Percentiles rank a stretch among this genome's conserved stretches.
These are phyloP conservation scores for Chytriomyces confervae DNA, from an alignment of 192 early-diverging fungal species.

Conservation along the genomic window DNA sequence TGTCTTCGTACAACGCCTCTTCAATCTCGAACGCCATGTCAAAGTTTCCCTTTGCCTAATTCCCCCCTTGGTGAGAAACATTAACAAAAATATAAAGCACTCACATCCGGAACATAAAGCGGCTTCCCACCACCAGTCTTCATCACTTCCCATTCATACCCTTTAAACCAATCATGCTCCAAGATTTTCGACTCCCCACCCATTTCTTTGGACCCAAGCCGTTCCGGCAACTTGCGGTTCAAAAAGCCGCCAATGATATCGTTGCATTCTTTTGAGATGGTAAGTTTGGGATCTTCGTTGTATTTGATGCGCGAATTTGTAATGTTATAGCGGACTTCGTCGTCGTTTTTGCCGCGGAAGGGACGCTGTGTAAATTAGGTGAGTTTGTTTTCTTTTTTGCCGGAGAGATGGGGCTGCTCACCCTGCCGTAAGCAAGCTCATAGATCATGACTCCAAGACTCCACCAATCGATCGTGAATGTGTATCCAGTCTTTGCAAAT, in stretches of 20 bases:
- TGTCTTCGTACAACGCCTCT: slow-evolving; percentile 91
- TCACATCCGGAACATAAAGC: slow-evolving; percentile 86
- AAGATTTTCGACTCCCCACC: slow-evolving; percentile 73
- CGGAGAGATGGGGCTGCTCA: slow-evolving; percentile 33
- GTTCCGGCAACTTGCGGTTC: slow-evolving; percentile 68
- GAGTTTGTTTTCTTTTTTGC: not conserved
- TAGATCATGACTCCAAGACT: slow-evolving; percentile 79
- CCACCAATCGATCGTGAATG: slow-evolving; percentile 74
- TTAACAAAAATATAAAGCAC: slow-evolving; percentile 1
- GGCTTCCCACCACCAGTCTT: slow-evolving; percentile 74
- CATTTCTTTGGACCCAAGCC: slow-evolving; percentile 76
- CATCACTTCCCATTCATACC: slow-evolving; percentile 77
- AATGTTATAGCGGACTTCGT: slow-evolving; percentile 68
- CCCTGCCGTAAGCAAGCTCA: slow-evolving; percentile 78
- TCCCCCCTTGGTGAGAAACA: not conserved
- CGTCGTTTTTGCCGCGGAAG: slow-evolving; percentile 76
- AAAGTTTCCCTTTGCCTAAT: slow-evolving; percentile 75
- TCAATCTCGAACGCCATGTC: slow-evolving; percentile 96
- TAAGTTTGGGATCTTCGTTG: slow-evolving; percentile 56
- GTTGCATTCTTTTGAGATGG: slow-evolving; percentile 3
- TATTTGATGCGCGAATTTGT: slow-evolving; percentile 66
- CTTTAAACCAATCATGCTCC: slow-evolving; percentile 79
- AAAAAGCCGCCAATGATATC: slow-evolving; percentile 58
- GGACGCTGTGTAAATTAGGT: slow-evolving; percentile 61
- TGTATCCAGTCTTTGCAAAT: slow-evolving; percentile 57